phyloP scores from a whole-genome alignment of 164 flowering plant genomes.

The Vitis labrusca region DNA sequence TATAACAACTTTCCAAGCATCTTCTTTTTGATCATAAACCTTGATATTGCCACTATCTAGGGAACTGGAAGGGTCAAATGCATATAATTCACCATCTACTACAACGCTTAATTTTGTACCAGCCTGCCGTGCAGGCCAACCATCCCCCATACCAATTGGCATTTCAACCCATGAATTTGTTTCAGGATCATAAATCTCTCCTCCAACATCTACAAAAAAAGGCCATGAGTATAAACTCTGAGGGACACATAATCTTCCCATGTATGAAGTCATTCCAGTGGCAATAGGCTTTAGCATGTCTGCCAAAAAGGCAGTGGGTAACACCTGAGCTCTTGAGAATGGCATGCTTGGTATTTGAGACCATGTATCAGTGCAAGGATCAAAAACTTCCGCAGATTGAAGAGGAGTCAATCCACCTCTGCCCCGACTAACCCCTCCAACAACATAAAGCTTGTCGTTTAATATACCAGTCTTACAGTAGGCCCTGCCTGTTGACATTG shows the following conservation, averaged over 20 bases:
- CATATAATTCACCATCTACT: slow-evolving; percentile 80
- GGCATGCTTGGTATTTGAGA: slow-evolving; percentile 85
- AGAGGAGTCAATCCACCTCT: slow-evolving; percentile 77
- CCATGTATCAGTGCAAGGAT: slow-evolving; percentile 60
- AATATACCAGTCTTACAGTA: slow-evolving; percentile 60
- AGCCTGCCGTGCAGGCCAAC: slow-evolving; percentile 97
- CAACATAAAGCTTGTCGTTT: slow-evolving; percentile 62
- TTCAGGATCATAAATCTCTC: slow-evolving; percentile 83
- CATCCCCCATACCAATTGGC: slow-evolving; percentile 96
- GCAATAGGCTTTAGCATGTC: slow-evolving; percentile 90
- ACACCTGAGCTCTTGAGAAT: slow-evolving; percentile 69
- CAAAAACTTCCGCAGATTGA: slow-evolving; percentile 86
- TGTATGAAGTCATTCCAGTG: slow-evolving; percentile 83
- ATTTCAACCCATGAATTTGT: slow-evolving; percentile 78
- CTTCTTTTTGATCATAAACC: slow-evolving; percentile 70
- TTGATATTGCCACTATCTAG: slow-evolving; percentile 71
- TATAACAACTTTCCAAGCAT: slow-evolving; percentile 78
- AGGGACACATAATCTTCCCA: slow-evolving; percentile 76
- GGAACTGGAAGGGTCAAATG: slow-evolving; percentile 82
- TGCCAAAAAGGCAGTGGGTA: slow-evolving; percentile 69
- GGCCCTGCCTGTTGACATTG: slow-evolving; percentile 62
- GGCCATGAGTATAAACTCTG: slow-evolving; percentile 91
- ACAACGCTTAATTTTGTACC: slow-evolving; percentile 77
- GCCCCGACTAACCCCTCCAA: slow-evolving; percentile 83
- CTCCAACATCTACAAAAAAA: slow-evolving; percentile 90